Evolutionary conservation across 805 yeast species (phyloP), one percentile per base, ranked within the genome.

Genomic region (Kluyveromyces nonfermentans): DNA sequence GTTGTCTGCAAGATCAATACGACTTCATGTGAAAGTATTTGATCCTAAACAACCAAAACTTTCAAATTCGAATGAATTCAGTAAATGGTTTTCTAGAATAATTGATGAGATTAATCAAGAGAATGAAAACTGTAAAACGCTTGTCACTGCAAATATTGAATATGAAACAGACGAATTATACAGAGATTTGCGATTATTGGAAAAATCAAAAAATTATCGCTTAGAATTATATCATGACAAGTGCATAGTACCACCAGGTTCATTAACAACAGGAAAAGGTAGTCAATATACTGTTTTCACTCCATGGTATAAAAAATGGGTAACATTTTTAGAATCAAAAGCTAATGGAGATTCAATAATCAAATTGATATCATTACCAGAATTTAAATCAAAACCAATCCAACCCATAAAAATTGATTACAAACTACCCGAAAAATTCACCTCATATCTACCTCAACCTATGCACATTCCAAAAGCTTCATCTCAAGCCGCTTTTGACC

Each of bases 251-350:
- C 50, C 53, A 9, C 77, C 77, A 0, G 67, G 71, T 1, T 52
- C 48, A 14, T 51, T 73, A 31, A 58, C 54, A 6, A 65, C 76
- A 0, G 66, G 68, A 31, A 69, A 67, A 48, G 74, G 73, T 1
- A 63, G 70, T 1, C 71, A 64, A 39, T 73, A 68, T 42, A 65
- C 74, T 2, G 71, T 71, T 9, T 73, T 72, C 47, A 63, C 74
- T 4, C 77, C 77, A 0, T 73, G 75, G 75, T 70, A 62, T 48
- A 68, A 60, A 44, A 63, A 68, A 25, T 73, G 77, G 77, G 51
- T 55, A 7, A 52, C 54, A 14, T 50, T 57, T 39, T 49, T 69
- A 9, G 51, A 63, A 33, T 48, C 49, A 5, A 33, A 51, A 19
- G 46, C 47, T 7, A 22, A 16, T 18, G 20, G n/a, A 5, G 19